Evolutionary conservation across 495 filamentous ascomycete genomes (phyloP).

Genomic region (Trichoderma parareesei): DNA sequence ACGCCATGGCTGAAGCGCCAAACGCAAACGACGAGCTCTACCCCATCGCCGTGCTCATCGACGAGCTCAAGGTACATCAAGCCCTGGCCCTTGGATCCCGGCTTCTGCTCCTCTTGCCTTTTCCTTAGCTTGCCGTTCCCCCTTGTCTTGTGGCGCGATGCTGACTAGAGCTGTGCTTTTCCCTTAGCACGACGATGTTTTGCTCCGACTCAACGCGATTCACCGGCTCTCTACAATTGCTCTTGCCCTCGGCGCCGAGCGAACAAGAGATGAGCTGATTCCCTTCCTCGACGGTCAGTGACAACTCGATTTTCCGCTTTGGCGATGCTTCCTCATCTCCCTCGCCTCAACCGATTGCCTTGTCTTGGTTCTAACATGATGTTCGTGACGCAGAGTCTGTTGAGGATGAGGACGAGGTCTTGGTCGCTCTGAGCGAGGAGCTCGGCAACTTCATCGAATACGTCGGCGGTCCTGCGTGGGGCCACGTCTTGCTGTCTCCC

Average conservation of each 20-base stretch:
- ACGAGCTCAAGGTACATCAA: conserved; percentile 83
- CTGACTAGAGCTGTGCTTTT: not conserved
- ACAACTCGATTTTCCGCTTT: conserved; percentile 14
- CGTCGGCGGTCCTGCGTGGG: conserved; percentile 87
- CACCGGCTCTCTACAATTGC: conserved; percentile 97
- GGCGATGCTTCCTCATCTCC: not conserved
- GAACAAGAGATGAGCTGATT: conserved; percentile 95
- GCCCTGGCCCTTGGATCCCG: not conserved
- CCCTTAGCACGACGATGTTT: conserved; percentile 87
- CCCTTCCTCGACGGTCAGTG: conserved; percentile 90
- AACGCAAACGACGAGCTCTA: conserved; percentile 88
- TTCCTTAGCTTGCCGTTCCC: conserved; percentile 14
- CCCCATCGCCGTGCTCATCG: conserved; percentile 97
- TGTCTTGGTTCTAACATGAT: conserved; percentile 17
- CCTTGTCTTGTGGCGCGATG: not conserved
- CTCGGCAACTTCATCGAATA: conserved; percentile 95
- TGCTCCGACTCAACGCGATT: conserved; percentile 95
- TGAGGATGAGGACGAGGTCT: conserved; percentile 96
- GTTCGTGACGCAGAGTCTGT: conserved; percentile 66
- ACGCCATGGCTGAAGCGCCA: conserved; percentile 47
- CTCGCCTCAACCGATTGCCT: conserved; percentile 1
- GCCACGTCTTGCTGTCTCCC: conserved; percentile 92
- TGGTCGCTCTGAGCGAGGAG: conserved; percentile 94
- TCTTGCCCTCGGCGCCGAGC: conserved; percentile 85
- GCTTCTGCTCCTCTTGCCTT: not conserved